Conservation (phyloP, 768 basidiomycete genomes). For the Rhodotorula taiwanensis region DNA sequence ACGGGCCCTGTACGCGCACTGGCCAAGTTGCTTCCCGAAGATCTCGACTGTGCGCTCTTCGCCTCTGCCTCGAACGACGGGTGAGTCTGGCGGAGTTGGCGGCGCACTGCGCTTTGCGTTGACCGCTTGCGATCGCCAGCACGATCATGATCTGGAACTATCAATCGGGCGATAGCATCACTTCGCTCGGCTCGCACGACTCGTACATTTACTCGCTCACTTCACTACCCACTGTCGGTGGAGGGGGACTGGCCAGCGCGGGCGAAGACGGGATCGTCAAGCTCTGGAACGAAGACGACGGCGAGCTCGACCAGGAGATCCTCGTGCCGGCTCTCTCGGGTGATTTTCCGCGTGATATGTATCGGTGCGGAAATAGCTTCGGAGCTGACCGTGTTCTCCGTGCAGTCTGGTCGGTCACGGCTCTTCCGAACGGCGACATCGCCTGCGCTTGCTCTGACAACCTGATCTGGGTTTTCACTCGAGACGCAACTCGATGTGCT, state of each 20-base stretch:
- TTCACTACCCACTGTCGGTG: conserved; percentile 50
- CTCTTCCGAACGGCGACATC: conserved; percentile 74
- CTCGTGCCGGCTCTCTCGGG: conserved; percentile 82
- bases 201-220: conserved; percentile 90
- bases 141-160: conserved; percentile 82
- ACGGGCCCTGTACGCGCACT: conserved; percentile 77
- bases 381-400: too few species aligned
- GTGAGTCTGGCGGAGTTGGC: too few species aligned
- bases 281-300: conserved; percentile 73
- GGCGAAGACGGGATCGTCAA: conserved; percentile 91
- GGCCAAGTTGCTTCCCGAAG: conserved; percentile 62
- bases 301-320: conserved; percentile 77
- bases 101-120: too few species aligned
- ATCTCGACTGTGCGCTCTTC: conserved; percentile 57
- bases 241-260: conserved; percentile 71
- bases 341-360: too few species aligned
- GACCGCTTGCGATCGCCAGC: too few species aligned
- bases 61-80: conserved; percentile 93
- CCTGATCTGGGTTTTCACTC: conserved; percentile 74
- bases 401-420: conserved; percentile 75
- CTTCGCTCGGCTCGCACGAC: conserved; percentile 80
- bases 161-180: conserved; percentile 49
- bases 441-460: conserved; percentile 85
- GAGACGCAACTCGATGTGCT: conserved; percentile 64
- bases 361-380: too few species aligned